A percentile compares a stretch with the other conserved stretches of the same genome.
Evolutionary conservation across 73 alveolate genomes (phyloP).

Genomic region (Symbiodinium pilosum): DNA sequence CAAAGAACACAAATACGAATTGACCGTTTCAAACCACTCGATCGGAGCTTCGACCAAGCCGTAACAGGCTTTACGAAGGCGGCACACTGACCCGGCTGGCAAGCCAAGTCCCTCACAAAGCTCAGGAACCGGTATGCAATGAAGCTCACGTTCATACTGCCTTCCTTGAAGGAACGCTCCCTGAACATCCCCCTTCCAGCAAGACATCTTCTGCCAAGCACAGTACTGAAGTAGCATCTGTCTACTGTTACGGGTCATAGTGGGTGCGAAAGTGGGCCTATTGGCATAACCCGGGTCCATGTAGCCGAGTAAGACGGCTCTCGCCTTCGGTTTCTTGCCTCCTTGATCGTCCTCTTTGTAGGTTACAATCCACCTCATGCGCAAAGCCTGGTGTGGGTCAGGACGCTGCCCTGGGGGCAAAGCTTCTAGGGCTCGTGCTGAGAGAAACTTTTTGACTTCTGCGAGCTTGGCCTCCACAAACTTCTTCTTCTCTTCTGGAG

Average conservation of each 20-base stretch:
- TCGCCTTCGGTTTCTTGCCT: constrained; percentile 4
- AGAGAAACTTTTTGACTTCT: constrained; percentile 24
- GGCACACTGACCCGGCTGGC: not conserved
- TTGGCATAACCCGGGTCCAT: no score
- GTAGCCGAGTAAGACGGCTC: no score
- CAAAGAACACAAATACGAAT: not conserved
- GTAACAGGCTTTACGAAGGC: constrained; percentile 1
- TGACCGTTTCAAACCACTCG: constrained; percentile 36
- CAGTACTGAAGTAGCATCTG: not conserved
- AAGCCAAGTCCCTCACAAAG: not conserved
- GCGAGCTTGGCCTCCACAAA: not conserved
- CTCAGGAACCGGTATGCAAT: constrained; percentile 1
- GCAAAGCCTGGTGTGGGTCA: not conserved
- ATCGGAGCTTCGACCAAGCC: constrained; percentile 52
- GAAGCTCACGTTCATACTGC: not conserved
- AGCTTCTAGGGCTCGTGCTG: not conserved
- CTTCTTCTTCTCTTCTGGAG: not conserved
- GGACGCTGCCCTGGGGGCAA: constrained; percentile 16
- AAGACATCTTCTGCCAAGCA: not conserved
- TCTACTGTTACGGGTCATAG: not conserved
- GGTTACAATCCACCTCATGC: constrained; percentile 25
- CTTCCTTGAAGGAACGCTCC: constrained; percentile 25
- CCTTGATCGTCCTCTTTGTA: not conserved
- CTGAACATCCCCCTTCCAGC: constrained; percentile 12
- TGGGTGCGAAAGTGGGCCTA: not conserved